Conservation (phyloP, 345 rosid species). For the Mallotus nudiflorus region DNA sequence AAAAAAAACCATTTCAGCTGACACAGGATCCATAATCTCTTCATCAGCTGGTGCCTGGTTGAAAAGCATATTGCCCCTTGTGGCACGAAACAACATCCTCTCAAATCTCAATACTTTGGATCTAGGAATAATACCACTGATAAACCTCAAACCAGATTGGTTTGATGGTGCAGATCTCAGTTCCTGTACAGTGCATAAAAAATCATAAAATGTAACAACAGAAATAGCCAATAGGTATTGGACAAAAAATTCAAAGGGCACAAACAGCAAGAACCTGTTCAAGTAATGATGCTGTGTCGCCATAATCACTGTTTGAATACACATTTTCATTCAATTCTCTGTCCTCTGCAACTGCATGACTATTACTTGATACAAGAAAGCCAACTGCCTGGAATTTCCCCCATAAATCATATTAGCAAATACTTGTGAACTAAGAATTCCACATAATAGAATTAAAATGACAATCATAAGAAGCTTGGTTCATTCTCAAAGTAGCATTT, state of each 20-base stretch:
- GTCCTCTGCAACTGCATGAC: constrained; percentile 62
- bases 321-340: constrained; percentile 76
- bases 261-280: constrained; percentile 61
- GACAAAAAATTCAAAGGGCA: constrained; percentile 22
- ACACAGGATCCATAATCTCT: constrained; percentile 85
- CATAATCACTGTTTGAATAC: constrained; percentile 44
- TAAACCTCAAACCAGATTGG: constrained; percentile 82
- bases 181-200: constrained; percentile 51
- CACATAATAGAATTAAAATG: not conserved
- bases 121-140: constrained; percentile 81
- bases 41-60: constrained; percentile 88
- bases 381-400: constrained; percentile 62
- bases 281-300: constrained; percentile 63
- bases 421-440: not conserved
- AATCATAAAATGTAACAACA: constrained; percentile 17
- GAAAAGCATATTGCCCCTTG: constrained; percentile 99
- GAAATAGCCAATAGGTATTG: constrained; percentile 13
- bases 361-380: constrained; percentile 78
- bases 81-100: constrained; percentile 95
- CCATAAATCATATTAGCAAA: not conserved
- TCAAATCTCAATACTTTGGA: constrained; percentile 74
- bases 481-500: not conserved
- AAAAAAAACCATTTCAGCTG: constrained; percentile 74
- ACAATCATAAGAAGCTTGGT: not conserved
- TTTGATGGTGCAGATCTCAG: constrained; percentile 57